Base-by-base conservation (phyloP, 768 basidiomycete species). In the Serendipita sp. region DNA sequence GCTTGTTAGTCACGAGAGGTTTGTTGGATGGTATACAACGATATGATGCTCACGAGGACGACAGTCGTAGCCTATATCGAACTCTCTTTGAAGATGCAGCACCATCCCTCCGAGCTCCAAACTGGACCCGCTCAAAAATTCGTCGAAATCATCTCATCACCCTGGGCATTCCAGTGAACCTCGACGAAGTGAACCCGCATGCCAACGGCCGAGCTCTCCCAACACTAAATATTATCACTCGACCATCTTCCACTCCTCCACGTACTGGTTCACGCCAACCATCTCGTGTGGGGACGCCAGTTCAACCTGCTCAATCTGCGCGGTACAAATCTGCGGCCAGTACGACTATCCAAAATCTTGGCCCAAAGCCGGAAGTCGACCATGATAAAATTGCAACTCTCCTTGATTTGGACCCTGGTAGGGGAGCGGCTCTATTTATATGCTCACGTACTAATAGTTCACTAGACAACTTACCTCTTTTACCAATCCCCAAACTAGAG, bases 111-210 rank as follows among this genome's bases (percentile, higher is more conserved):
- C 84, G 87, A 71, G 86, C 89, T n/a, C 85, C 91, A 63, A 94
- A 90, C 69, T 97, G 94, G 94, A 93, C 85, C 62, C 85, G 91
- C 53, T 95, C 92, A 64, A 83, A 88, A 48, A 92, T 91, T 71
- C 83, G 94, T 64, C 78, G 92, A 55, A 91, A 92, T 70, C 91
- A 96, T 70, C 78, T 97, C 55, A 95, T 95, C 66, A 75, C 90
- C 11, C 82, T 97, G 29, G 94, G 94, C 27, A 86, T 97, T 52
- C 94, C 94, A 2, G 89, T 97, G 62, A 97, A 97, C 71, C 78
- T 97, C 3, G 94, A 97, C 71, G 94, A 97, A 75, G 84, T 95
- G 5, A 76, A 90, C 44, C 87, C 88, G 1, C 82, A 80, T 53
- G 77, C 80, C 5, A 81, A 77, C 65, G 79, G 80, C 48, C 86